phyloP scores from a whole-genome alignment of 2,329 filamentous ascomycete species.

The Phoma herbarum region DNA sequence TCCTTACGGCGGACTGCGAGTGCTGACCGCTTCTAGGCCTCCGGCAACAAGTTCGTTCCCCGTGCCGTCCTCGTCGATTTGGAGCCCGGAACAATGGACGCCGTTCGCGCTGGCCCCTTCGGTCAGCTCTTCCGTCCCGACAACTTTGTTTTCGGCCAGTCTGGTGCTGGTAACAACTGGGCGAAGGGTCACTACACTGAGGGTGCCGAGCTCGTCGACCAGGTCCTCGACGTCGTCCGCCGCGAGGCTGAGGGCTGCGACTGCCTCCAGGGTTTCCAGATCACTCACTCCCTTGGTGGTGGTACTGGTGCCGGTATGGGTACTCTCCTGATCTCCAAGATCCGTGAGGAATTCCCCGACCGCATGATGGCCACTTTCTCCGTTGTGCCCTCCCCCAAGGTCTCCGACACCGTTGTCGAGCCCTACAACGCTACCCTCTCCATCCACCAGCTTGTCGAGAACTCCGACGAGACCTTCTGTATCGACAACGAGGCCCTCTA shows the following conservation, averaged over 20 bases:
- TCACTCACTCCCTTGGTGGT: conserved; percentile 99
- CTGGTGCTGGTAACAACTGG: conserved; percentile 99
- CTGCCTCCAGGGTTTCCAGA: conserved; percentile 99
- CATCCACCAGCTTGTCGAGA: conserved; percentile 98
- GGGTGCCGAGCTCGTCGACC: conserved; percentile 97
- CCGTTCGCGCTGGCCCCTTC: conserved; percentile 96
- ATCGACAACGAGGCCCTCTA: conserved; percentile 99
- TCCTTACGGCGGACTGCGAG: conserved; percentile 15
- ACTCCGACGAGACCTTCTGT: conserved; percentile 99
- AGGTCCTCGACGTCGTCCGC: conserved; percentile 97
- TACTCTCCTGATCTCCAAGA: conserved; percentile 99
- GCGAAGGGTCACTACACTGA: conserved; percentile 99
- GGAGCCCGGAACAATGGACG: conserved; percentile 99
- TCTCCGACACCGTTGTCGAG: conserved; percentile 99
- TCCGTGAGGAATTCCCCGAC: conserved; percentile 99
- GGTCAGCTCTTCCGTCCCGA: conserved; percentile 99
- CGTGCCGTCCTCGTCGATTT: conserved; percentile 99
- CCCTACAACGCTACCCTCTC: conserved; percentile 99
- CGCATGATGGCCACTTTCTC: conserved; percentile 99
- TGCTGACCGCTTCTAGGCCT: conserved; percentile 68
- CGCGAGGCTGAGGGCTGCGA: conserved; percentile 99
- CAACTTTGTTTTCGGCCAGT: conserved; percentile 99
- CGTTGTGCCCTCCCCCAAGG: conserved; percentile 97
- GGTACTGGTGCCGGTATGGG: conserved; percentile 99
- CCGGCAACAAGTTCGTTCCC: conserved; percentile 98